Evolutionary conservation across 2,329 filamentous ascomycete species (phyloP).

Genomic region (Pseudogymnoascus sp.): DNA sequence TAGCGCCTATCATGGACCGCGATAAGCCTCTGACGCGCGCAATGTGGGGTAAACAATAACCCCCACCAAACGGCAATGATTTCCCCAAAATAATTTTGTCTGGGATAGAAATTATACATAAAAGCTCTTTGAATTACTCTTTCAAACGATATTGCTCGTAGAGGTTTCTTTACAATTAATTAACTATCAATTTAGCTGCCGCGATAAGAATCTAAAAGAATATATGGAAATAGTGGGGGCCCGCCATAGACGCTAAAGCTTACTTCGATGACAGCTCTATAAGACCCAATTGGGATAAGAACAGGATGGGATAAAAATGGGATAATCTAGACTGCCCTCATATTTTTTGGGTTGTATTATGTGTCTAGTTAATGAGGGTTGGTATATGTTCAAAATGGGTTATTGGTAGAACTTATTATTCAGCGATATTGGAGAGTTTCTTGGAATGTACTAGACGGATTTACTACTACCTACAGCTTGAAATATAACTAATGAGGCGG

Average conservation of each 20-base stretch:
- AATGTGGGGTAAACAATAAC: not conserved
- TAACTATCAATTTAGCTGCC: not conserved
- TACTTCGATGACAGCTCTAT: not conserved
- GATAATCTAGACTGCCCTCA: not conserved
- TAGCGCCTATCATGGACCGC: slow-evolving; percentile 2
- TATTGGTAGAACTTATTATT: not conserved
- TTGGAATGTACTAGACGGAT: not conserved
- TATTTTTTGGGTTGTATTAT: not conserved
- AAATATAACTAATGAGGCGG: not conserved
- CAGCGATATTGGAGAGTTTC: not conserved
- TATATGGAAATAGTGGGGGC: not conserved
- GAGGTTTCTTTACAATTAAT: not conserved
- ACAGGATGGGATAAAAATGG: not conserved
- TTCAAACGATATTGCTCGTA: not conserved
- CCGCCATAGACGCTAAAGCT: not conserved
- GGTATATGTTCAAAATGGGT: not conserved
- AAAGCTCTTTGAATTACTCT: not conserved
- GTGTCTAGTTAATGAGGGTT: not conserved
- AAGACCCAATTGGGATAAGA: not conserved
- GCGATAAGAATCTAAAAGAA: not conserved
- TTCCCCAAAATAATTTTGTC: not conserved
- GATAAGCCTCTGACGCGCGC: slow-evolving; percentile 5
- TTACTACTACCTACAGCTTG: not conserved
- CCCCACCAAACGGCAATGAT: not conserved
- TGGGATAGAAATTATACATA: not conserved